Conservation (phyloP, 2,329 filamentous ascomycete species). For the Hymenoscyphus fructigenus region DNA sequence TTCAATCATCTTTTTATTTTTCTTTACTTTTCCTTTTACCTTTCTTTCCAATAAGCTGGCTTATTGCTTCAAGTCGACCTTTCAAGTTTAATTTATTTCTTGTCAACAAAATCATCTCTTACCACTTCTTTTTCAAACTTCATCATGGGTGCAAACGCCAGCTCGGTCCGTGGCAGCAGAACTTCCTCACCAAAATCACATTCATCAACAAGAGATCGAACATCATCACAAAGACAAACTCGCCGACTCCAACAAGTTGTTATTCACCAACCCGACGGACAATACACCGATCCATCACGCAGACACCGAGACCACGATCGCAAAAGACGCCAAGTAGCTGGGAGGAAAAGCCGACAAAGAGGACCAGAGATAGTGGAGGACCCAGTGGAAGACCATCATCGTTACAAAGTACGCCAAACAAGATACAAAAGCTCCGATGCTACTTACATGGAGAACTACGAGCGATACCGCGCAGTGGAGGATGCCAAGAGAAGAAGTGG, state of each 20-base stretch:
- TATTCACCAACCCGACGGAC: too few relatives aligned
- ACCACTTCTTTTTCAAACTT: neutral
- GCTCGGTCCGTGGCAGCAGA: neutral
- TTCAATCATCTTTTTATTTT: neutral
- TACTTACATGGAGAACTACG: neutral
- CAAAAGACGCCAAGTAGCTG: neutral
- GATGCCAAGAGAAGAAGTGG: neutral
- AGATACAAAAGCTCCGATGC: neutral
- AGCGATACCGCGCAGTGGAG: neutral
- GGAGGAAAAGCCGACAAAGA: neutral
- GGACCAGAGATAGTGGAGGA: neutral
- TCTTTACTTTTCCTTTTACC: neutral
- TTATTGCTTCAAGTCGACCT: neutral
- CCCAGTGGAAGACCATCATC: neutral
- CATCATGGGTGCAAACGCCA: neutral
- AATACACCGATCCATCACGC: neutral
- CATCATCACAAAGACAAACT: neutral
- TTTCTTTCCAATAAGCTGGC: neutral
- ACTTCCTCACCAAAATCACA: neutral
- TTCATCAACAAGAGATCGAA: neutral
- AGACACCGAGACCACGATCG: neutral
- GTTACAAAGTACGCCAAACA: neutral
- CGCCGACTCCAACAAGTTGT: neutral
- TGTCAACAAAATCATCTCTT: neutral
- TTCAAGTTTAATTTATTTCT: neutral